Percentiles rank a stretch among this genome's conserved stretches.
Conservation (phyloP, 257 asterid genomes). For the Solanum piurae region DNA sequence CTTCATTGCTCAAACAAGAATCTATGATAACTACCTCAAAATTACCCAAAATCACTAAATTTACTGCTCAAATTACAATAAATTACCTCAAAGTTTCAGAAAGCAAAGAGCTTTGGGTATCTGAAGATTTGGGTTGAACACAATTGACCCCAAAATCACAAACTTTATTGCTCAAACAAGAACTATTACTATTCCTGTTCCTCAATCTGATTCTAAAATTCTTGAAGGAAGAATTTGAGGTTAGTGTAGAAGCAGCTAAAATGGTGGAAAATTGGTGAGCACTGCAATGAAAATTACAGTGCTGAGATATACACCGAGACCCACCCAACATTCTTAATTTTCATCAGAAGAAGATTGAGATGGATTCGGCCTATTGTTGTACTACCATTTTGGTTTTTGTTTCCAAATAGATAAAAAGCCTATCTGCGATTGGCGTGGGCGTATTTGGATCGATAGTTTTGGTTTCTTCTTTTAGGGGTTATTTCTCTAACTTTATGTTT, state of each 20-base stretch:
- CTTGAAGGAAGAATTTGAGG: neutral
- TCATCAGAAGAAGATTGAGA: neutral
- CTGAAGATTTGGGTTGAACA: slow-evolving; percentile 1
- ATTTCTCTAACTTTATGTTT: neutral
- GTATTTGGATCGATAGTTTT: neutral
- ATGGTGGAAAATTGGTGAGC: neutral
- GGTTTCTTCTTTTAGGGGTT: neutral
- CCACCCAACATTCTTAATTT: neutral
- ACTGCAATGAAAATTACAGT: neutral
- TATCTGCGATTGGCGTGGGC: neutral
- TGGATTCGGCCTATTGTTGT: neutral
- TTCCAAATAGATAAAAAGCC: neutral
- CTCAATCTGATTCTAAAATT: neutral
- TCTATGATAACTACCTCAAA: neutral
- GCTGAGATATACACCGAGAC: neutral
- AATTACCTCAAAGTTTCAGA: neutral
- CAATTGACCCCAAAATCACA: slow-evolving; percentile 33
- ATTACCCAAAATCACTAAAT: neutral
- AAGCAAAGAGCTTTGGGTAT: neutral
- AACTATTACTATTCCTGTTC: neutral
- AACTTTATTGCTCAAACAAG: neutral
- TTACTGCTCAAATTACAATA: neutral
- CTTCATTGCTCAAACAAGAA: neutral
- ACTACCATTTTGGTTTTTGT: neutral
- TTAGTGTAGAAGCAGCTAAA: neutral